Evolutionary conservation across 1,284 basidiomycete species (phyloP), one percentile per base, ranked within the genome.

Genomic region (Tremellales sp.): DNA sequence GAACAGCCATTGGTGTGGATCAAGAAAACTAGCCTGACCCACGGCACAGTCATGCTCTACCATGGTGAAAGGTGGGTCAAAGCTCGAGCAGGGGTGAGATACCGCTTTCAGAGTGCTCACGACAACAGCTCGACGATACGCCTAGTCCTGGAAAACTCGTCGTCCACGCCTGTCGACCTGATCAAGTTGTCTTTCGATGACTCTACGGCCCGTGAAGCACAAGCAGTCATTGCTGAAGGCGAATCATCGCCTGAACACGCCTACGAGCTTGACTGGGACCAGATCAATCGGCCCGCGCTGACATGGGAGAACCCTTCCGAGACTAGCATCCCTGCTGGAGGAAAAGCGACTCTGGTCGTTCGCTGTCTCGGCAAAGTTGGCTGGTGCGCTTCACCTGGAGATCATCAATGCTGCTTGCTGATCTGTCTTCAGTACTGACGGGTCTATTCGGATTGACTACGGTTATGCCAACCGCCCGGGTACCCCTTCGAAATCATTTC

Each of bases 11-110:
- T 90, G 26, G 75, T 97, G 46, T 82, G 87, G 48, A 86, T 96
- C 63, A 81, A 88, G 54, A 80, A 88, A 67, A 87, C 85, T n/a
- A 89, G 87, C 5, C 76, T 96, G 15, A 89, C 85, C 0, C 88
- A 94, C 63, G 89, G 89, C 2, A 89, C 90, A 1, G 77, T 97
- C 24, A 93, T 94, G 86, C 76, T 98, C 46, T 94, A 91, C 65
- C 83, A 94, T 47, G 94, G 94, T 39, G 94, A 98, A 77, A 83
- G 75, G 87, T 90, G 56, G 54, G 83, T 75, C 3, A n/a, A 10
- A 3, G 35, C 21, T 4, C 5, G 27, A 17, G n/a, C n/a, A n/a
- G n/a, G 7, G 21, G 26, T 19, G 7, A 25, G 17, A 15, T 23
- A 17, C 24, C 26, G 2, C n/a, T 22, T 4, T 33, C 19, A 11